These are phyloP conservation scores for Dendrocalamus sinicus DNA, from an alignment of 176 grass and related monocot species.

Conservation along the genomic window DNA sequence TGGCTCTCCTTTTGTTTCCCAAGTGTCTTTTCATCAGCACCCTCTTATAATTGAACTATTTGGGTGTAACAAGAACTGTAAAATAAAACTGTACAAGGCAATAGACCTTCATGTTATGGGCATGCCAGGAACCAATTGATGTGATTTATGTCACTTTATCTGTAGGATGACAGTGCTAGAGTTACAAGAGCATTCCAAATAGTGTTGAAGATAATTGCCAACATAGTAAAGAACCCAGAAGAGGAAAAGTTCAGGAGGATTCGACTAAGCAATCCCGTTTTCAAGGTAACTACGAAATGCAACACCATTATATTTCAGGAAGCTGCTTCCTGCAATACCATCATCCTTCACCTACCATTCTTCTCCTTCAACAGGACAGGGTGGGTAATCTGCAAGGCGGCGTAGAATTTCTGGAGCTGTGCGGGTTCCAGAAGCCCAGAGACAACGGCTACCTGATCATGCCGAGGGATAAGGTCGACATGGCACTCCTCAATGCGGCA, in stretches of 20 bases:
- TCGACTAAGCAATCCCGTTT: conserved; percentile 65
- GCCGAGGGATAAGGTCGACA: conserved; percentile 57
- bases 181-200: conserved; percentile 77
- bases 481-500: conserved; percentile 49
- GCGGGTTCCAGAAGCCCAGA: conserved; percentile 66
- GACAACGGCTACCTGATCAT: conserved; percentile 57
- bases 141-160: neutral
- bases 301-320: neutral
- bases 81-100: neutral
- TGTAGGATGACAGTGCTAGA: conserved; percentile 60
- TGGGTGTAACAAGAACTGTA: neutral
- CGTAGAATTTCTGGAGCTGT: conserved; percentile 81
- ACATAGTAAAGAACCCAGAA: conserved; percentile 68
- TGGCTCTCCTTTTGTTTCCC: neutral
- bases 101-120: neutral
- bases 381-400: conserved; percentile 66
- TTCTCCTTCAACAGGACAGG: conserved; percentile 58
- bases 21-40: conserved; percentile 5
- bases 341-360: neutral
- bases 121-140: conserved; percentile 3
- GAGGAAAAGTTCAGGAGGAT: conserved; percentile 84
- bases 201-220: conserved; percentile 63
- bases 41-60: conserved; percentile 6
- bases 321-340: neutral
- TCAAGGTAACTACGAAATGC: conserved; percentile 56